These are phyloP conservation scores for Paramecium tetraurelia DNA, from an alignment of 73 alveolate genomes.

Conservation along the genomic window DNA sequence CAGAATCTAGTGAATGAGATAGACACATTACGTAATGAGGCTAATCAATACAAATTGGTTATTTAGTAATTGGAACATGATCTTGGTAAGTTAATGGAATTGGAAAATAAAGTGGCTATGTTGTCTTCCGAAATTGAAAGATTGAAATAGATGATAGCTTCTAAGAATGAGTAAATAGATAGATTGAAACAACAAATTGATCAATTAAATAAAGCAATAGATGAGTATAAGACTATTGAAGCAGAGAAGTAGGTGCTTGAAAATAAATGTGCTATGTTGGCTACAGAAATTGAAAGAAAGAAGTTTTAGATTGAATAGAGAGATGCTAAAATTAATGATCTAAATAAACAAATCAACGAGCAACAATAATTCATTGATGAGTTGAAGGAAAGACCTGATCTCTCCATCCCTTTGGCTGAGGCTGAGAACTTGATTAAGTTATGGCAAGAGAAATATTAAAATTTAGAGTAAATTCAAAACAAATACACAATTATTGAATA, in stretches of 20 bases:
- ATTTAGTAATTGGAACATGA: slow-evolving; percentile 40
- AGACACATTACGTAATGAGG: slow-evolving; percentile 11
- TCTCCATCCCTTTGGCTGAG: background rate
- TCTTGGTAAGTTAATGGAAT: slow-evolving; percentile 43
- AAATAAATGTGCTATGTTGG: slow-evolving; percentile 34
- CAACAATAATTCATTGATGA: background rate
- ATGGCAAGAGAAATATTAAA: background rate
- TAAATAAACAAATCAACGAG: background rate
- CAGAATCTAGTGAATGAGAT: background rate
- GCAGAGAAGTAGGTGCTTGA: slow-evolving; percentile 33
- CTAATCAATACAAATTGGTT: slow-evolving; percentile 5
- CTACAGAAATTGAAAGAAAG: slow-evolving; percentile 51
- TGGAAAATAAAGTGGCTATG: slow-evolving; percentile 32
- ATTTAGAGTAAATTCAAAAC: background rate
- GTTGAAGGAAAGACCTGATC: slow-evolving; percentile 34
- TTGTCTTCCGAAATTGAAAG: slow-evolving; percentile 33
- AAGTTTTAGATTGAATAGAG: background rate
- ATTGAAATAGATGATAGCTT: background rate
- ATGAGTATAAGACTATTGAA: slow-evolving; percentile 26
- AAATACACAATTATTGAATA: background rate
- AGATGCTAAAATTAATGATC: background rate
- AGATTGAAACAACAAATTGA: background rate
- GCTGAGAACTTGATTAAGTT: background rate
- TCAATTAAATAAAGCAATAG: background rate
- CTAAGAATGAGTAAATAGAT: background rate